Percentiles rank a stretch among this genome's conserved stretches.
These are phyloP conservation scores for Lactarius quietus DNA, from an alignment of 768 basidiomycete species.

Conservation along the genomic window DNA sequence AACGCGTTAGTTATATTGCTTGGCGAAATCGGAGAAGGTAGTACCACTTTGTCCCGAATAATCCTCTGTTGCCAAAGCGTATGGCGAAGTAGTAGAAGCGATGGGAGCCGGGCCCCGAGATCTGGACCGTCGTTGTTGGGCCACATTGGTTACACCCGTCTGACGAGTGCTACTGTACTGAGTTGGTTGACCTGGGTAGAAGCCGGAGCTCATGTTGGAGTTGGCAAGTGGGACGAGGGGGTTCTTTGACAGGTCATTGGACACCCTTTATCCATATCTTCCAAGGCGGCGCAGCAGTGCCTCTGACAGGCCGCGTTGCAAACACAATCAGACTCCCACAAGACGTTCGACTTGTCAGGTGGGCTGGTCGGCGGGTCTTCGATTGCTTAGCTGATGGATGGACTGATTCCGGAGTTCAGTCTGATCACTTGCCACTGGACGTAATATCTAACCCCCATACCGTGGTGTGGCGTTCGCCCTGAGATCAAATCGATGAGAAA, in stretches of 20 bases:
- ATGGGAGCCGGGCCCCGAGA: no score
- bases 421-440: background rate
- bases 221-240: background rate
- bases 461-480: background rate
- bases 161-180: background rate
- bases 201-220: background rate
- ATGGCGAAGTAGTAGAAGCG: no score
- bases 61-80: no score
- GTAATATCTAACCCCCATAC: background rate
- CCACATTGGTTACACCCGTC: background rate
- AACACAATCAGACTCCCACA: constrained; percentile 14
- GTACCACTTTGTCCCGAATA: constrained; percentile 5
- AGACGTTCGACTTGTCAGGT: background rate
- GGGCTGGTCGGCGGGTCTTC: constrained; percentile 1
- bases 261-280: constrained; percentile 2
- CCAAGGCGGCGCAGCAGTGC: background rate
- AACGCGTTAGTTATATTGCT: background rate
- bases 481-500: background rate
- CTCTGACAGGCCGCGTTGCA: background rate
- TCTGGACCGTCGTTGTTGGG: no score
- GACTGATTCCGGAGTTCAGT: constrained; percentile 4
- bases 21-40: background rate
- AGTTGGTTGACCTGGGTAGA: background rate
- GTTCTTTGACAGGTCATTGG: background rate
- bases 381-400: constrained; percentile 2